Conservation (phyloP, 2,329 filamentous ascomycete genomes). For the Didymella arachidicola region DNA sequence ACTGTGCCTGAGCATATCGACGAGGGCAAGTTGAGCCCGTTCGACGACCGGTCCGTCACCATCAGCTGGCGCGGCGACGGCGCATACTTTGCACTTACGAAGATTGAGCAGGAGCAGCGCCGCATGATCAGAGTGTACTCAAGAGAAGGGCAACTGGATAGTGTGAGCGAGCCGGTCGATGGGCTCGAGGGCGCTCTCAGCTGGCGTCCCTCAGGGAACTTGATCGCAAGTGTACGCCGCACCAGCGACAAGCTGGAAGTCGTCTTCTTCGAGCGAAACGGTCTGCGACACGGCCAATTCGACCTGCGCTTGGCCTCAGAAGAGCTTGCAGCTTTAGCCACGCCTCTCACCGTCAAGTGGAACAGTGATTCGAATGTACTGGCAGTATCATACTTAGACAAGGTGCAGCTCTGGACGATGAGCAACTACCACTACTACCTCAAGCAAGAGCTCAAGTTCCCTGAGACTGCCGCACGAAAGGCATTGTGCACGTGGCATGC, state of each 20-base stretch:
- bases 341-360: constrained; percentile 76
- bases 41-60: constrained; percentile 74
- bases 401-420: constrained; percentile 94
- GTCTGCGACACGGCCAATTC: constrained; percentile 95
- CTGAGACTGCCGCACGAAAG: constrained; percentile 26
- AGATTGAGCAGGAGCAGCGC: constrained; percentile 71
- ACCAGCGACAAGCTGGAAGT: constrained; percentile 75
- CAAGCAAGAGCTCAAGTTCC: constrained; percentile 77
- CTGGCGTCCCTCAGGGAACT: constrained; percentile 90
- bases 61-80: constrained; percentile 97
- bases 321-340: constrained; percentile 63
- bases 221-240: constrained; percentile 86
- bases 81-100: constrained; percentile 86
- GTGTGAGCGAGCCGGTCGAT: constrained; percentile 93
- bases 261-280: constrained; percentile 96
- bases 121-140: constrained; percentile 90
- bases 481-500: constrained; percentile 73
- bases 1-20: constrained; percentile 94
- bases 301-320: constrained; percentile 72
- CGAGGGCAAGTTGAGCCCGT: constrained; percentile 74
- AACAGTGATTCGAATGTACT: constrained; percentile 92
- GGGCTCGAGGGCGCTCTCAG: constrained; percentile 85
- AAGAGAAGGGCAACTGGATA: constrained; percentile 87
- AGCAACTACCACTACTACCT: constrained; percentile 98
- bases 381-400: constrained; percentile 76